Evolutionary conservation across 164 flowering plant genomes (phyloP).

Genomic region (Amborella trichopoda): DNA sequence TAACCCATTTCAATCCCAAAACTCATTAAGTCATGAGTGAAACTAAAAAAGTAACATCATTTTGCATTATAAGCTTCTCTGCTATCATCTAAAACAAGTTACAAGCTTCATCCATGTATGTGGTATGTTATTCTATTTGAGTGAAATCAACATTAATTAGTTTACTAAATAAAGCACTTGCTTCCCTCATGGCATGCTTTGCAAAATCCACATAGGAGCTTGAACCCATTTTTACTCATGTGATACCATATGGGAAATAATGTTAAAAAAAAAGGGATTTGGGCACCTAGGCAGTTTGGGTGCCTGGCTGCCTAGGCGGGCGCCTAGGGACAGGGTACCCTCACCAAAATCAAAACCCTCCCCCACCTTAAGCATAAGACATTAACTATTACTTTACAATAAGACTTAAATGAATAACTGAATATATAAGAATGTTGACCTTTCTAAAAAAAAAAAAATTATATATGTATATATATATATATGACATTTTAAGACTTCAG

Average conservation of each 20-base stretch:
- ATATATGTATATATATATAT: no score
- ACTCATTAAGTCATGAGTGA: conserved; percentile 27
- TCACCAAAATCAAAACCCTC: no score
- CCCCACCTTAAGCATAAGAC: no score
- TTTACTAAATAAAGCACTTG: conserved; percentile 19
- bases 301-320: no score
- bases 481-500: no score
- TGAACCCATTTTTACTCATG: conserved; percentile 26
- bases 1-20: conserved; percentile 16
- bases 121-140: conserved; percentile 35
- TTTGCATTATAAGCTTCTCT: conserved; percentile 23
- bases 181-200: conserved; percentile 28
- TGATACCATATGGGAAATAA: conserved; percentile 30
- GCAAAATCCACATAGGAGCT: conserved; percentile 40
- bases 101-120: conserved; percentile 27
- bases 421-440: no score
- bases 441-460: no score
- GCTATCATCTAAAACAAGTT: conserved; percentile 26
- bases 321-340: no score
- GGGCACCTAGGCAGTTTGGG: no score
- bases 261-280: no score
- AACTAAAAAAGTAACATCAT: conserved; percentile 26
- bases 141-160: conserved; percentile 29
- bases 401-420: no score
- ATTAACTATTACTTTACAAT: no score